Evolutionary conservation across 257 asterid genomes (phyloP), one percentile per base, ranked within the genome.

Genomic region (Salvia rosmarinus): DNA sequence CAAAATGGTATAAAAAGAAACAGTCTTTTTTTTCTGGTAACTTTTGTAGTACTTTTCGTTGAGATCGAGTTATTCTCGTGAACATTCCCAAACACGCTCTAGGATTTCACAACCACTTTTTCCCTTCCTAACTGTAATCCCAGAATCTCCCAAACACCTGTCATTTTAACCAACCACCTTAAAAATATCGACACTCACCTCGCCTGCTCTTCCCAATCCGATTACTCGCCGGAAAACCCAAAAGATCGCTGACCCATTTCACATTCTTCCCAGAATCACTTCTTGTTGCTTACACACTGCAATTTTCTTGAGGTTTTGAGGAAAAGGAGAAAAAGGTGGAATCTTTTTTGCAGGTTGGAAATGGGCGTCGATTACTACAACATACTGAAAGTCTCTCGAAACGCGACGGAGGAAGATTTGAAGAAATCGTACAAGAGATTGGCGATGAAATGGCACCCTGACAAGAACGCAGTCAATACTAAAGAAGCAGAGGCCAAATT

Each of bases 361-460:
- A 90, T 92, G 97, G 96, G 89, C 10, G 88, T 88, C 7, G 96
- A 91, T 82, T 91, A 94, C 80, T 94, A 94, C 74, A 85, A 89
- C 72, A 59, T 88, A 17, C 76, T 94, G 80, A 94, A 80, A 77
- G 91, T 94, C 0, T 75, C 90, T 6, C 74, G 83, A 17, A 80
- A 81, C 35, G 96, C 98, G 4, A 82, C 81, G 8, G 98, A 85
- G 9, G 98, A 89, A 37, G 98, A 91, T 59, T 57, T 94, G 70
- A 89, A 88, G 93, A 94, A 77, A 75, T 85, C 99, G 5, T 94
- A 89, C 85, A 88, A 87, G 81, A 79, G 90, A 35, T 47, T 94
- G 74, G 99, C 96, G 34, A 94, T 94, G 99, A 91, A 88, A 57
- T 91, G 95, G 96, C 99, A 94, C 74, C 99, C 99, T 23, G 99